phyloP scores from a whole-genome alignment of 192 early-diverging fungal species.

The Mortierella antarctica region DNA sequence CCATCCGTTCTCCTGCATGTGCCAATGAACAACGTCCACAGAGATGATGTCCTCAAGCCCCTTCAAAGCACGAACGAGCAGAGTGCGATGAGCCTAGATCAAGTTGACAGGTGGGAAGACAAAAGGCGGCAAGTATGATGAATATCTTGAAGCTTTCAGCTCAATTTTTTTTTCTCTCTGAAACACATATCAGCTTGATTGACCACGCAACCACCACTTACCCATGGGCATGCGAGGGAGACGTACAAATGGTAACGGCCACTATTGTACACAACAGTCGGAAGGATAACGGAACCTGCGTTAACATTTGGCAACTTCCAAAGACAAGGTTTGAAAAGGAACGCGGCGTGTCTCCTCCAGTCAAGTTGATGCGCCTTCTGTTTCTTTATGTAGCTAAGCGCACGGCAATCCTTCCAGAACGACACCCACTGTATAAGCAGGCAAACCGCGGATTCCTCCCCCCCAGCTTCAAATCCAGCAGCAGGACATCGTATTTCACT shows the following conservation, averaged over 20 bases:
- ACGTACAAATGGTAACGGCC: slow-evolving; percentile 47
- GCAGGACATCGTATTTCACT: neutral
- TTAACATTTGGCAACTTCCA: neutral
- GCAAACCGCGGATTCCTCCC: neutral
- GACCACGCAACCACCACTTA: slow-evolving; percentile 4
- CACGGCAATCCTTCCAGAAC: too few relatives aligned
- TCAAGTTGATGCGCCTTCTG: too few relatives aligned
- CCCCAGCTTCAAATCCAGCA: neutral
- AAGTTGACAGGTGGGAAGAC: slow-evolving; percentile 1
- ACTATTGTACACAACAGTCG: slow-evolving; percentile 14
- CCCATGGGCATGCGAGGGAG: slow-evolving; percentile 43
- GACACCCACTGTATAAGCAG: neutral
- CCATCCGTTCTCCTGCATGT: slow-evolving; percentile 86
- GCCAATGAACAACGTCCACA: slow-evolving; percentile 87
- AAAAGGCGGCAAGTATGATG: neutral
- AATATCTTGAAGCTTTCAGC: neutral
- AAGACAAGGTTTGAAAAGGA: neutral
- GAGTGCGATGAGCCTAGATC: slow-evolving; percentile 87
- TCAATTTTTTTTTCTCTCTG: neutral
- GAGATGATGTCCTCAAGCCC: slow-evolving; percentile 87
- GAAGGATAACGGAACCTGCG: neutral
- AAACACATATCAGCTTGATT: neutral
- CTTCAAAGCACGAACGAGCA: slow-evolving; percentile 90
- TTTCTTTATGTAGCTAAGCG: too few relatives aligned
- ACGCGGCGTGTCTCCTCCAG: neutral